A percentile compares a stretch with the other conserved stretches of the same genome.
These are phyloP conservation scores for Ceratocystis cacaofunesta DNA, from an alignment of 2,329 filamentous ascomycete genomes.

Conservation along the genomic window DNA sequence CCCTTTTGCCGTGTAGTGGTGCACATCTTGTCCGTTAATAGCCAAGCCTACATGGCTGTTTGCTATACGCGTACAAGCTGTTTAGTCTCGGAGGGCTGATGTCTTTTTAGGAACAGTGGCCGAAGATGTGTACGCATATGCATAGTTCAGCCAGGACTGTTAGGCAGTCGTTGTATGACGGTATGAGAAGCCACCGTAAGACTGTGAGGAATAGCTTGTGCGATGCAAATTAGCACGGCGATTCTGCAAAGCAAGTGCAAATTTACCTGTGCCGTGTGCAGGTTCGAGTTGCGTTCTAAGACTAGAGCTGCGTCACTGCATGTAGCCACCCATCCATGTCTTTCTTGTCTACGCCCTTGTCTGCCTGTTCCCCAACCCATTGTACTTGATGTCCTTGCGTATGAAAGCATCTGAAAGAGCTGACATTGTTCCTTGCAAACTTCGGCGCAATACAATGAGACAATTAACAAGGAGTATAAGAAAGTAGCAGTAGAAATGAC, in stretches of 20 bases:
- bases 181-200: neutral
- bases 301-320: neutral
- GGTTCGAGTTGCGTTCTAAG: neutral
- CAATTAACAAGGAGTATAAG: neutral
- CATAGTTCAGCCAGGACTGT: neutral
- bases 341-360: neutral
- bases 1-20: neutral
- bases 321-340: neutral
- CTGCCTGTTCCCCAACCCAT: neutral
- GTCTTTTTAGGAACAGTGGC: neutral
- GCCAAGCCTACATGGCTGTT: neutral
- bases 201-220: neutral
- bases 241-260: neutral
- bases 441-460: neutral
- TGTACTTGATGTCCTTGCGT: neutral
- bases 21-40: neutral
- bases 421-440: neutral
- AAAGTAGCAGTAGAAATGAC: neutral
- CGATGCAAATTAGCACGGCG: neutral
- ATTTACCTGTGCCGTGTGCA: neutral
- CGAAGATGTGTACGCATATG: neutral
- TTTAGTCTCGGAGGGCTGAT: neutral
- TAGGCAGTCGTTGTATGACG: neutral
- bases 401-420: neutral
- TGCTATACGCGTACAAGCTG: neutral